These are phyloP conservation scores for Plenodomus lindquistii DNA, from an alignment of 2,329 filamentous ascomycete genomes.

Conservation along the genomic window DNA sequence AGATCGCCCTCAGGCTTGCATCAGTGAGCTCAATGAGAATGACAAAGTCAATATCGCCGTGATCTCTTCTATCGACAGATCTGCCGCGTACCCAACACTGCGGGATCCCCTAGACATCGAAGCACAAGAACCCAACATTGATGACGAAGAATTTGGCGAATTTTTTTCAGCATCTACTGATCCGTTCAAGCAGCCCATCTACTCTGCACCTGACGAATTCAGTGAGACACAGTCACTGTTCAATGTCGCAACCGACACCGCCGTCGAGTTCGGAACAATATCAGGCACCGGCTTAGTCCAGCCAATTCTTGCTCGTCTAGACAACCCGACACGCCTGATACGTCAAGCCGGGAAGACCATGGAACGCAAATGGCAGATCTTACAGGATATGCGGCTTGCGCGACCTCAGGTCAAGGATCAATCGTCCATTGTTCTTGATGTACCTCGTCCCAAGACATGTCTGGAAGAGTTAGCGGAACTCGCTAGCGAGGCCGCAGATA, in stretches of 20 bases:
- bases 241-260: not conserved
- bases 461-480: not conserved
- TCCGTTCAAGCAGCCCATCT: constrained; percentile 5
- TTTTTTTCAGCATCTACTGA: constrained; percentile 5
- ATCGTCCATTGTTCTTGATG: not conserved
- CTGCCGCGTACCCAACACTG: not conserved
- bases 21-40: too few species aligned
- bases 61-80: not conserved
- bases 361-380: not conserved
- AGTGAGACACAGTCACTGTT: constrained; percentile 1
- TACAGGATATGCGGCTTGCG: not conserved
- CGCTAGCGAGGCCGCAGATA: not conserved
- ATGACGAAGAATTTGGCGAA: constrained; percentile 12
- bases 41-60: not conserved
- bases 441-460: not conserved
- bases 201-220: not conserved
- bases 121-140: not conserved
- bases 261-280: constrained; percentile 4
- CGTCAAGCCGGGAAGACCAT: constrained; percentile 7
- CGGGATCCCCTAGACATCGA: not conserved
- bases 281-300: constrained; percentile 6
- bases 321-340: constrained; percentile 5
- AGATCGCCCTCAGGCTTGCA: not conserved
- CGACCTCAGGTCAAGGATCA: not conserved
- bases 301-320: constrained; percentile 1